These are phyloP conservation scores for Wickerhamomyces silvicola DNA, from an alignment of 805 yeast species.

Conservation along the genomic window DNA sequence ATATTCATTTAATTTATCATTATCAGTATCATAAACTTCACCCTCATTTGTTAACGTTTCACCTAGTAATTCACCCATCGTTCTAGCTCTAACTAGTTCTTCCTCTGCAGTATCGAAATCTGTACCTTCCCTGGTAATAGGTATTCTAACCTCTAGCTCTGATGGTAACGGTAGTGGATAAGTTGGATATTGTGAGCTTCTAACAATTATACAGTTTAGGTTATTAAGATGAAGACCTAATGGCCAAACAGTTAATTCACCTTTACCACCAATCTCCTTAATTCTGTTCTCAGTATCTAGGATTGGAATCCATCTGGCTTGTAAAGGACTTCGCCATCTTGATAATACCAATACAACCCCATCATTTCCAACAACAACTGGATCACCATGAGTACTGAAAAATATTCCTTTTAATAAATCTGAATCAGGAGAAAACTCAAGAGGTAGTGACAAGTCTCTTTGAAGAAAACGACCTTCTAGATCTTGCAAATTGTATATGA, in stretches of 20 bases:
- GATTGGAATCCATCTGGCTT: slow-evolving; percentile 84
- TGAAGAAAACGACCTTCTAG: slow-evolving; percentile 42
- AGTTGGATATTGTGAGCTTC: slow-evolving; percentile 67
- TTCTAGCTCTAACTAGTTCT: slow-evolving; percentile 50
- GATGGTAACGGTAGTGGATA: slow-evolving; percentile 83
- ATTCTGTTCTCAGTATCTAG: slow-evolving; percentile 45
- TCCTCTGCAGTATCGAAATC: slow-evolving; percentile 46
- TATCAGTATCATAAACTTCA: slow-evolving; percentile 36
- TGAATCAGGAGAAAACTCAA: slow-evolving; percentile 19
- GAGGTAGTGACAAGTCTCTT: slow-evolving; percentile 41
- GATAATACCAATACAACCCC: slow-evolving; percentile 64
- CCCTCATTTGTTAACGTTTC: slow-evolving; percentile 47
- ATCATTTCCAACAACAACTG: slow-evolving; percentile 77
- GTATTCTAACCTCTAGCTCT: slow-evolving; percentile 66
- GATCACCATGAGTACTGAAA: slow-evolving; percentile 85
- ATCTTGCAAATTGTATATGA: slow-evolving; percentile 37
- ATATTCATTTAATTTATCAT: slow-evolving; percentile 46
- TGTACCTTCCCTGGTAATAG: slow-evolving; percentile 33
- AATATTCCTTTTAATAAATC: slow-evolving; percentile 58
- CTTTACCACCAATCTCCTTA: slow-evolving; percentile 43
- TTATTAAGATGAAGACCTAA: slow-evolving; percentile 67
- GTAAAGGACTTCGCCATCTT: slow-evolving; percentile 71
- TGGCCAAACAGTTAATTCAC: slow-evolving; percentile 79
- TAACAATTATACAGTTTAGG: slow-evolving; percentile 67
- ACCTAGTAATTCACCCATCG: slow-evolving; percentile 53